Conservation (phyloP, 2,329 filamentous ascomycete genomes). For the Whalleya microplaca region DNA sequence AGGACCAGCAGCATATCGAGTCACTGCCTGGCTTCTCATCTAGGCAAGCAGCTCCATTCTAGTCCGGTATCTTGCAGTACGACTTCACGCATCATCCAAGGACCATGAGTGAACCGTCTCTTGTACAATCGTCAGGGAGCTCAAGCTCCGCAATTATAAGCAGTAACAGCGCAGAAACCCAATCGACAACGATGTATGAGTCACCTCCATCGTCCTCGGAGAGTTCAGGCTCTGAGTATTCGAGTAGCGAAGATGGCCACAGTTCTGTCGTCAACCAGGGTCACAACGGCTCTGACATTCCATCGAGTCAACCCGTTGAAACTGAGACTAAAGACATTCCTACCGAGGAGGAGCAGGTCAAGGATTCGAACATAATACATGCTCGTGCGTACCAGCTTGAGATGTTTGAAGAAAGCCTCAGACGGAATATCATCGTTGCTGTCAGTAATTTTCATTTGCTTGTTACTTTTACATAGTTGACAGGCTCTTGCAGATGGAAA, state of each 20-base stretch:
- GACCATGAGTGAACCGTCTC: background rate
- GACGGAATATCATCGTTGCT: conserved; percentile 71
- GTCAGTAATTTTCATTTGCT: conserved; percentile 46
- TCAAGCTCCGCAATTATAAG: background rate
- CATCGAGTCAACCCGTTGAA: background rate
- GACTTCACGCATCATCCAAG: background rate
- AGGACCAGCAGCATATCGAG: background rate
- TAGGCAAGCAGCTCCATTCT: background rate
- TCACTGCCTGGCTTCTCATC: background rate
- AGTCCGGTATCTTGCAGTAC: background rate
- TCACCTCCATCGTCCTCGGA: conserved; percentile 2
- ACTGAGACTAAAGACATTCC: background rate
- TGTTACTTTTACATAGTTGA: background rate
- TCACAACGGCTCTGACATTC: conserved; percentile 3
- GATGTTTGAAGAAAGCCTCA: conserved; percentile 73
- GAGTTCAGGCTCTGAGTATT: conserved; percentile 9
- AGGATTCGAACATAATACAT: conserved; percentile 40
- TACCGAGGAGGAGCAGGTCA: conserved; percentile 9
- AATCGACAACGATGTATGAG: conserved; percentile 1
- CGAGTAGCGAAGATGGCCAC: background rate
- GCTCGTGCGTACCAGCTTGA: conserved; percentile 72
- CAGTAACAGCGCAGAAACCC: background rate
- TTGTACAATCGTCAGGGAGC: background rate
- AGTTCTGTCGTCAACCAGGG: background rate
- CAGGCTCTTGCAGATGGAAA: conserved; percentile 64